Evolutionary conservation across 805 yeast species (phyloP).

Genomic region (Kluyveromyces dobzhanskii): DNA sequence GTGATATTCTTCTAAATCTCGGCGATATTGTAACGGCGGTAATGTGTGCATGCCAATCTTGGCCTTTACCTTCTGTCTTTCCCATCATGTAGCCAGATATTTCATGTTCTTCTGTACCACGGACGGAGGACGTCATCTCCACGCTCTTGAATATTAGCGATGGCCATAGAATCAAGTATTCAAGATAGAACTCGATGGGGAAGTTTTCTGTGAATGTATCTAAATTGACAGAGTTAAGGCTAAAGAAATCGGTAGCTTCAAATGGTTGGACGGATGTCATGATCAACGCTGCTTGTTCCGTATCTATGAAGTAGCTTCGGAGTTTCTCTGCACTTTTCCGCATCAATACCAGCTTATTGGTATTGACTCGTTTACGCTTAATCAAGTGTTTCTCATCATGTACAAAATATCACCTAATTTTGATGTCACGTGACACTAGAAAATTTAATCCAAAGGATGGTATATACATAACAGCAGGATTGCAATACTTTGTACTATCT

Average conservation of each 20-base stretch:
- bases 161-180: conserved; percentile 84
- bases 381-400: too few species aligned
- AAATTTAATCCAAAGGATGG: too few species aligned
- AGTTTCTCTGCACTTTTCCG: too few species aligned
- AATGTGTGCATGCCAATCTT: conserved; percentile 93
- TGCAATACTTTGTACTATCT: too few species aligned
- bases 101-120: conserved; percentile 9
- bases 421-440: too few species aligned
- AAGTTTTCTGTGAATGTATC: conserved; percentile 92
- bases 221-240: conserved; percentile 65
- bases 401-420: too few species aligned
- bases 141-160: conserved; percentile 72
- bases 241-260: conserved; percentile 74
- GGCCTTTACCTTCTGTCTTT: conserved; percentile 81
- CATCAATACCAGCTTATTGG: too few species aligned
- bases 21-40: conserved; percentile 91
- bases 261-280: conserved; percentile 91
- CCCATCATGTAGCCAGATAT: conserved; percentile 82
- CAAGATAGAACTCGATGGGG: conserved; percentile 72
- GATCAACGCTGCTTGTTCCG: not conserved
- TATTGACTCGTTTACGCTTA: too few species aligned
- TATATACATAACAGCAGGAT: too few species aligned
- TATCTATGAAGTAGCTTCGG: too few species aligned
- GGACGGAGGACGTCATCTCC: conserved; percentile 28
- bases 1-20: conserved; percentile 72